These are phyloP conservation scores for Solanum paucissectum DNA, from an alignment of 257 asterid genomes.

Conservation along the genomic window DNA sequence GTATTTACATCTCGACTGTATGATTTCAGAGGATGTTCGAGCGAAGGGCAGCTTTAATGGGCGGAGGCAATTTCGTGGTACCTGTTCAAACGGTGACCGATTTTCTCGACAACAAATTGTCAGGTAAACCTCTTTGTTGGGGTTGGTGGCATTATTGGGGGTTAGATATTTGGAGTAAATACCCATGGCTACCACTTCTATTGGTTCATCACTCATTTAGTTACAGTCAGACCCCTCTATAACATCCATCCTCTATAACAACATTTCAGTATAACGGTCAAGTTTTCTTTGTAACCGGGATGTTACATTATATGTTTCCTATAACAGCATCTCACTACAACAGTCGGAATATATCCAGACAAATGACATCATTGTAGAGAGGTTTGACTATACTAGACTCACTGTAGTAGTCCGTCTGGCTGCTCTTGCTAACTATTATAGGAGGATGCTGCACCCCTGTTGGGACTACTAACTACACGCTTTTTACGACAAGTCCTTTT, in stretches of 20 bases:
- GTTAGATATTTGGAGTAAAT: background rate
- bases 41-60: slow-evolving; percentile 72
- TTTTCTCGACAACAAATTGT: slow-evolving; percentile 52
- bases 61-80: slow-evolving; percentile 88
- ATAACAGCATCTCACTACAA: background rate
- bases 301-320: background rate
- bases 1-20: background rate
- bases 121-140: slow-evolving; percentile 29
- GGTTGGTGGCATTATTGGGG: background rate
- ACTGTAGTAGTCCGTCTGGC: background rate
- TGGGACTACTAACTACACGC: background rate
- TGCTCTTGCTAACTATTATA: background rate
- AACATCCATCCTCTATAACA: background rate
- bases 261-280: background rate
- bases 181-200: background rate
- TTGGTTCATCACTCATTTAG: background rate
- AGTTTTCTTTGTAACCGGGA: background rate
- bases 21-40: slow-evolving; percentile 51
- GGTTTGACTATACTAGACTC: background rate
- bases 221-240: background rate
- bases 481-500: background rate
- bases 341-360: background rate
- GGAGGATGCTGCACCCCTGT: background rate
- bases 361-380: background rate
- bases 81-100: slow-evolving; percentile 80